A percentile compares a stretch with the other conserved stretches of the same genome.
phyloP scores from a whole-genome alignment of 2,329 filamentous ascomycete genomes.

The Epichloe baconii region DNA sequence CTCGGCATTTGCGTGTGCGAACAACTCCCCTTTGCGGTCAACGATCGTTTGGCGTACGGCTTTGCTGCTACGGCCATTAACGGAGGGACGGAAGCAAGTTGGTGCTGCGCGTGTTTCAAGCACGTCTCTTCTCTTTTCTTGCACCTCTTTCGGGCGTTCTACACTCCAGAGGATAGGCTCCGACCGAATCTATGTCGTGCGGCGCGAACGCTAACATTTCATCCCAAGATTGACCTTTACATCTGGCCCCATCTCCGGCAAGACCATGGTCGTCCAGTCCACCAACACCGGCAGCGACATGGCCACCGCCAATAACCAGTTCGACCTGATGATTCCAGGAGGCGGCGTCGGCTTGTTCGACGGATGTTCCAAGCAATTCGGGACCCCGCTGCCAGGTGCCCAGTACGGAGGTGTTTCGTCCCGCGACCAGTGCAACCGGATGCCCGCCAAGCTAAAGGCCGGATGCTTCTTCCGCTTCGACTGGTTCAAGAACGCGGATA shows the following conservation, averaged over 20 bases:
- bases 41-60: conserved; percentile 45
- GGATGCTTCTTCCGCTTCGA: conserved; percentile 53
- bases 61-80: conserved; percentile 47
- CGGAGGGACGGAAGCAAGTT: conserved; percentile 42
- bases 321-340: conserved; percentile 40
- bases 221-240: conserved; percentile 33
- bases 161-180: no score
- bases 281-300: conserved; percentile 40
- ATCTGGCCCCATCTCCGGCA: conserved; percentile 37
- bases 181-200: no score
- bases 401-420: conserved; percentile 44
- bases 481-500: conserved; percentile 48
- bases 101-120: conserved; percentile 56
- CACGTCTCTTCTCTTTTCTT: conserved; percentile 11
- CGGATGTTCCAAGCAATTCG: conserved; percentile 36
- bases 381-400: conserved; percentile 27
- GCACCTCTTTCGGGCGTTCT: neutral
- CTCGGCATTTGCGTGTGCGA: conserved; percentile 45
- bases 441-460: conserved; percentile 39
- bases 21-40: conserved; percentile 49
- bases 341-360: conserved; percentile 43
- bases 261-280: conserved; percentile 51
- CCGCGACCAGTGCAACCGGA: conserved; percentile 35
- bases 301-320: neutral
- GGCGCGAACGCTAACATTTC: neutral